Conservation (phyloP, 192 early-diverging fungal genomes). For the Gamsiella multidivaricata region DNA sequence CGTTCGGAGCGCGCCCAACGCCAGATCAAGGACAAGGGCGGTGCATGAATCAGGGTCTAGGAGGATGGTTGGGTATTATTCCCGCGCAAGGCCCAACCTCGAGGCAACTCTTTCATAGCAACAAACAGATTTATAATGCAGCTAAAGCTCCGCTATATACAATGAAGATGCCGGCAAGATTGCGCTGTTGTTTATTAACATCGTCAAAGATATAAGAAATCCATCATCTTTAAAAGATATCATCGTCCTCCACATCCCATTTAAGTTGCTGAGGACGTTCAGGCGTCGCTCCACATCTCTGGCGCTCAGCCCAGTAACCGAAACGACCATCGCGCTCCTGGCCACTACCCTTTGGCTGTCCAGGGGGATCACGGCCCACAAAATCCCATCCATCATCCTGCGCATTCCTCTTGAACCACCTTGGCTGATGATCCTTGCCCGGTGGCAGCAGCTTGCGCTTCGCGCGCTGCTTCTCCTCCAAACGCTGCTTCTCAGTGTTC, state of each 20-base stretch:
- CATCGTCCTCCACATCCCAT: slow-evolving; percentile 59
- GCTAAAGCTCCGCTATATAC: no score
- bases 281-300: slow-evolving; percentile 54
- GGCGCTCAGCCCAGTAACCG: slow-evolving; percentile 79
- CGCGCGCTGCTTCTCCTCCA: slow-evolving; percentile 82
- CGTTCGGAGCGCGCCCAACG: no score
- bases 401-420: slow-evolving; percentile 81
- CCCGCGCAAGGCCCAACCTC: no score
- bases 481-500: slow-evolving; percentile 72
- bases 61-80: no score
- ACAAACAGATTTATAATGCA: no score
- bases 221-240: slow-evolving; percentile 63
- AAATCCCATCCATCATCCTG: slow-evolving; percentile 53
- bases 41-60: no score
- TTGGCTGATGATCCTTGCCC: slow-evolving; percentile 66
- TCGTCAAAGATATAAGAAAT: no score
- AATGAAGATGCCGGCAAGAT: no score
- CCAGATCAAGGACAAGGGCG: no score
- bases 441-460: slow-evolving; percentile 67
- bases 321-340: slow-evolving; percentile 70
- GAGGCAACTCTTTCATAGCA: no score
- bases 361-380: slow-evolving; percentile 44
- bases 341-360: slow-evolving; percentile 77
- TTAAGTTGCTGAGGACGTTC: slow-evolving; percentile 45
- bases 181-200: no score